Base-by-base conservation (phyloP, 176 grass and related monocot species). In the Lolium perenne region DNA sequence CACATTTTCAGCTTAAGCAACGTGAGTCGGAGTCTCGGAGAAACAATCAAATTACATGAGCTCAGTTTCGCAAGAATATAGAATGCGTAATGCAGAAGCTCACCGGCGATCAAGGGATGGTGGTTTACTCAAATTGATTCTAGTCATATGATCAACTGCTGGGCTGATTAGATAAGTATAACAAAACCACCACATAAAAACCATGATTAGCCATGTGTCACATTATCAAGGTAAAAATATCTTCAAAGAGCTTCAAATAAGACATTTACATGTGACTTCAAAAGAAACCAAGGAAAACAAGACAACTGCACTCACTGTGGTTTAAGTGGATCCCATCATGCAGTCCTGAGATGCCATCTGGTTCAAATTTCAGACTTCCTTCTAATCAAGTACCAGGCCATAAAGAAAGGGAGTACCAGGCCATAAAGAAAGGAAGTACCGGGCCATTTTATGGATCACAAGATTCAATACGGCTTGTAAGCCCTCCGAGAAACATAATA, bases 271-370 rank as follows among this genome's bases (percentile, higher is more conserved):
- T 76, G 35, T 49, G 50, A 13, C 29, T 43, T 50, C 72, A 40
- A 81, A 79, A 15, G 10, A 78, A 71, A 78, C 17, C 40, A 83
- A 88, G 59, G 41, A 78, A 78, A 60, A 58, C 0, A 83, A 79
- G 63, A 13, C 21, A 79, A 29, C 10, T 55, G 45, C n/a, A 88
- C 65, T 88, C 57, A 73, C 65, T 57, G 2, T 67, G 21, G 13
- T 71, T 53, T 16, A 63, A 78, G n/a, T 53, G 51, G 55, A 88
- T 84, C 47, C 87, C 65, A 64, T 88, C 10, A 53, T 20, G 54
- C 54, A 79, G 71, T 26, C 38, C 46, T 73, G 26, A 63, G 69
- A 54, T 54, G 55, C 15, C n/a, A 9, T 21, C 29, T 41, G 21
- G 26, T 71, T 49, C 18, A 53, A 41, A 49, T 70, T 47, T 59